phyloP scores from a whole-genome alignment of 495 filamentous ascomycete genomes.

The Annulohypoxylon moriforme region DNA sequence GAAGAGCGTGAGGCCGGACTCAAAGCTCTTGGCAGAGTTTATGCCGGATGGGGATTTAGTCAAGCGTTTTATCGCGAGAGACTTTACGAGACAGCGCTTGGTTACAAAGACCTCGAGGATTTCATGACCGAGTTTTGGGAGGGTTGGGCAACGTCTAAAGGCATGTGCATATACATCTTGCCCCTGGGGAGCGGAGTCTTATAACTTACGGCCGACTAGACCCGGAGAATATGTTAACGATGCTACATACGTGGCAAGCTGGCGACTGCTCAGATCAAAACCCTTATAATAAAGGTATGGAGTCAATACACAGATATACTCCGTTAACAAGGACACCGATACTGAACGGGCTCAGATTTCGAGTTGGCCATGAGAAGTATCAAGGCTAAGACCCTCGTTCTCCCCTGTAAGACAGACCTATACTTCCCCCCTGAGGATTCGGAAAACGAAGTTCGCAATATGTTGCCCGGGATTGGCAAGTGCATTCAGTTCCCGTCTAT shows the following conservation, averaged over 20 bases:
- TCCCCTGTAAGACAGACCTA: background rate
- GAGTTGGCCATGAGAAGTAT: background rate
- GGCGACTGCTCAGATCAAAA: background rate
- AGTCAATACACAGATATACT: no score
- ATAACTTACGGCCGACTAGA: background rate
- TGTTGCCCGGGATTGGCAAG: background rate
- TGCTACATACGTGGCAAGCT: background rate
- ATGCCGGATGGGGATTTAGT: background rate
- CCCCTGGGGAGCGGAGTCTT: background rate
- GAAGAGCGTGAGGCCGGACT: background rate
- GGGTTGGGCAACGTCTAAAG: background rate
- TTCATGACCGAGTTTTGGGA: background rate
- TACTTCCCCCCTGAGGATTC: background rate
- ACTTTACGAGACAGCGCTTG: background rate
- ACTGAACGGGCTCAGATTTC: background rate
- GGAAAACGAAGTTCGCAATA: background rate
- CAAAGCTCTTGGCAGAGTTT: background rate
- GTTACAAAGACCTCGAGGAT: background rate
- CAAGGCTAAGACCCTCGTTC: background rate
- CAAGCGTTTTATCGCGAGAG: background rate
- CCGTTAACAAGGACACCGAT: background rate
- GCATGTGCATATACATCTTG: background rate
- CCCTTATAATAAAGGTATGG: background rate
- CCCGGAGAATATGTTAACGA: background rate
- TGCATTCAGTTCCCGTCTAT: background rate